Percentiles rank a stretch among this genome's conserved stretches.
Evolutionary conservation across 179 eudicot genomes (phyloP).

Genomic region (Silene noctiflora): DNA sequence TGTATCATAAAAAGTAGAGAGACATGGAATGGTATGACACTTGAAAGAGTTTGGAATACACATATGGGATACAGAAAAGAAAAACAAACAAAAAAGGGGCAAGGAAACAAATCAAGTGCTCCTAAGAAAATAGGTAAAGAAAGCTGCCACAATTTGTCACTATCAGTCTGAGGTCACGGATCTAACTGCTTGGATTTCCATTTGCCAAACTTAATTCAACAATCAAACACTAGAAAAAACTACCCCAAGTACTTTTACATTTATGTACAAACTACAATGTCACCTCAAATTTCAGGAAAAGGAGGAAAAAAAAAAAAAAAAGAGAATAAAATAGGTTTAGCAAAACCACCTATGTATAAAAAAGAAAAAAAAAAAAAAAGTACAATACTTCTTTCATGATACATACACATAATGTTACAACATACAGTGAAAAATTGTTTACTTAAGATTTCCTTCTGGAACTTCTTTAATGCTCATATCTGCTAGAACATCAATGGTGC

Average conservation of each 20-base stretch:
- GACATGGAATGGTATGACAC: too few relatives aligned
- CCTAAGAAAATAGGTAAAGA: slow-evolving; percentile 7
- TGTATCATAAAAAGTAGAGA: too few relatives aligned
- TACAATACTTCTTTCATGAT: slow-evolving; percentile 18
- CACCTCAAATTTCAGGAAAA: neutral
- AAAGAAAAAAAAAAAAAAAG: neutral
- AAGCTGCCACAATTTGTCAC: slow-evolving; percentile 11
- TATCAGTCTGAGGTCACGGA: slow-evolving; percentile 11
- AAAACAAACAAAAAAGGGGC: too few relatives aligned
- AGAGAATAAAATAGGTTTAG: slow-evolving; percentile 13
- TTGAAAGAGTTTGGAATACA: too few relatives aligned
- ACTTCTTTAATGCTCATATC: slow-evolving; percentile 82
- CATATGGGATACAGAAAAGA: too few relatives aligned
- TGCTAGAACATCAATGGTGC: slow-evolving; percentile 37
- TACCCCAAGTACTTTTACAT: slow-evolving; percentile 20
- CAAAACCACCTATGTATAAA: slow-evolving; percentile 49
- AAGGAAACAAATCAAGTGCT: too few relatives aligned
- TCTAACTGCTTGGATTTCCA: slow-evolving; percentile 25
- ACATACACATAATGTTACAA: slow-evolving; percentile 29
- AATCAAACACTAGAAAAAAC: neutral
- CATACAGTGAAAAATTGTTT: slow-evolving; percentile 25
- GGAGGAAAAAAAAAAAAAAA: neutral
- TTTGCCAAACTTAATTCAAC: slow-evolving; percentile 18
- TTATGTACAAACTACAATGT: slow-evolving; percentile 30
- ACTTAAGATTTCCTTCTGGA: slow-evolving; percentile 45